Base-by-base conservation (phyloP, 768 basidiomycete genomes). In the Boletus subcaerulescens region DNA sequence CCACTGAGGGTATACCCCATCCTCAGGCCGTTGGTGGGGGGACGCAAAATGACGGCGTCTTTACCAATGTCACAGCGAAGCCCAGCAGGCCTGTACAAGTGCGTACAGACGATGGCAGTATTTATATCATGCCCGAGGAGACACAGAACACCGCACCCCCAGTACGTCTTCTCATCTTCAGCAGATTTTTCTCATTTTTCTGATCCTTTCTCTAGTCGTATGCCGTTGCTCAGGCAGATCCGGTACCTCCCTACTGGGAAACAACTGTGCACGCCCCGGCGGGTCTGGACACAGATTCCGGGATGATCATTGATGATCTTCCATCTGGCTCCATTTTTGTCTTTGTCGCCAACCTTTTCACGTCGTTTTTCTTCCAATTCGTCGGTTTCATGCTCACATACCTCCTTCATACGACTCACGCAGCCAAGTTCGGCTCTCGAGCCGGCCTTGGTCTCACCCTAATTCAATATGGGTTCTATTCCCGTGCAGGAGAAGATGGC, bases 281-380 rank as follows among this genome's bases (percentile, higher is more conserved):
- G 0, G 74, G 77, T 26, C 52, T 78, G 36, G 79, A 81, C 45
- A 70, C 71, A 1, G 68, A 77, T 42, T 74, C 81, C 3, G 80
- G 85, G 65, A 87, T 98, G 78, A 82, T 97, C 69, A 87, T 99
- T 60, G 95, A 96, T 56, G 89, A 94, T 54, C 84, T 98, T 40
- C 93, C 94, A 0, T 83, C 91, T 0, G 94, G 94, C 48, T 86
- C 88, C 4, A 67, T 84, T 62, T 72, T 82, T 71, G 70, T 85
- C n/a, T 95, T 93, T 73, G 64, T 83, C 58, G 76, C 83, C 73
- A 93, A 91, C 71, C 69, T 88, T 52, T 81, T 94, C 74, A 85
- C 92, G 53, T 95, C 93, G 8, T 89, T 89, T 74, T 93, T 94
- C 74, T 98, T 99, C 87, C 94, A 98, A 73, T 95, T 98, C 70